phyloP scores from a whole-genome alignment of 441 rosid species.

The Arabidopsis hybrid region DNA sequence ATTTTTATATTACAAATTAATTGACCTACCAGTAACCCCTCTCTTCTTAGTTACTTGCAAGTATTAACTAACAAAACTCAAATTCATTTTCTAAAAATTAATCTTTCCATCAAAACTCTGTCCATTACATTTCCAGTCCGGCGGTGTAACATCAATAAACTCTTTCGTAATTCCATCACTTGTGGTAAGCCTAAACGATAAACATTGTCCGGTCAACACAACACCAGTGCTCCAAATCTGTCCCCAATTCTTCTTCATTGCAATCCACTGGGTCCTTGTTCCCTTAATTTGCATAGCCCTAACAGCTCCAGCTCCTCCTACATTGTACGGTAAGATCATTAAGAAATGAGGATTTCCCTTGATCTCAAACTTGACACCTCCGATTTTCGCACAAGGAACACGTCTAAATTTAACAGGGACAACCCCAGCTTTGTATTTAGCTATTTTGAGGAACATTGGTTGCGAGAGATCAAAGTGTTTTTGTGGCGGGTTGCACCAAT shows the following conservation, averaged over 20 bases:
- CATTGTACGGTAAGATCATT: slow-evolving; percentile 53
- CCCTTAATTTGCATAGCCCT: slow-evolving; percentile 52
- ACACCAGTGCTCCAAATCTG: slow-evolving; percentile 52
- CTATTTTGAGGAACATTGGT: slow-evolving; percentile 59
- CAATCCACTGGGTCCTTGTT: slow-evolving; percentile 47
- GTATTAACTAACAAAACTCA: not conserved
- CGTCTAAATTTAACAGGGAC: slow-evolving; percentile 57
- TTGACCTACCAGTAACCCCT: not conserved
- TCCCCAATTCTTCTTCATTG: slow-evolving; percentile 66
- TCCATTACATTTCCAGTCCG: slow-evolving; percentile 49
- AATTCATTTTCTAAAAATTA: slow-evolving; percentile 47
- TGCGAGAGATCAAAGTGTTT: slow-evolving; percentile 61
- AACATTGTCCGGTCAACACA: slow-evolving; percentile 47
- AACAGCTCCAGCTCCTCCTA: slow-evolving; percentile 66
- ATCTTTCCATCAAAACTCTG: slow-evolving; percentile 51
- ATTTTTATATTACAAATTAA: too few species aligned
- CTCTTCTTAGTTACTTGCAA: not conserved
- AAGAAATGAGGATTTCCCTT: slow-evolving; percentile 55
- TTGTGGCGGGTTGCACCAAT: slow-evolving; percentile 72
- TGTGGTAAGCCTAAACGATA: slow-evolving; percentile 55
- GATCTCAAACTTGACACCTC: slow-evolving; percentile 61
- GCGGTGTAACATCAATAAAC: slow-evolving; percentile 47
- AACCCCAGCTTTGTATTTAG: slow-evolving; percentile 57
- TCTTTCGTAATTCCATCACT: slow-evolving; percentile 48
- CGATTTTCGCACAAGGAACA: slow-evolving; percentile 50